Conservation (phyloP, 2,329 filamentous ascomycete species). For the Fusarium sulawesiense region DNA sequence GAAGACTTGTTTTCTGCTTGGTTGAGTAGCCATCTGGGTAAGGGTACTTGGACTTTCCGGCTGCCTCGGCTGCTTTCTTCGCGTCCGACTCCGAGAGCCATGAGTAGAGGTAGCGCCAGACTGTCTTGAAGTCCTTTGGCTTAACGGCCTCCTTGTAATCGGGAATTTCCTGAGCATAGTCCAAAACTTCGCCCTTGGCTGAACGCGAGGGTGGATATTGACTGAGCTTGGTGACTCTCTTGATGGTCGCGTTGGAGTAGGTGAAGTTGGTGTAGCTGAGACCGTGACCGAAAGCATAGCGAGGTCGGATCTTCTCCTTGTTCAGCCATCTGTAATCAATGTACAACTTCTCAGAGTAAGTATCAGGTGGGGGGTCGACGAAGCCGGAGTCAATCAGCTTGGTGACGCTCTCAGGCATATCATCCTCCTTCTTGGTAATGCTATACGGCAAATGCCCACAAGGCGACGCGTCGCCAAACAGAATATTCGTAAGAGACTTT, state of each 20-base stretch:
- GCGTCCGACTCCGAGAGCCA: constrained; percentile 64
- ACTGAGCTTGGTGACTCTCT: constrained; percentile 58
- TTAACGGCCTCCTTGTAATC: constrained; percentile 66
- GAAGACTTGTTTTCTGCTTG: constrained; percentile 51
- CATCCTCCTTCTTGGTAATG: constrained; percentile 73
- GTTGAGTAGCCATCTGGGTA: constrained; percentile 76
- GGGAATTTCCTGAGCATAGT: constrained; percentile 64
- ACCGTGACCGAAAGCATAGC: constrained; percentile 88
- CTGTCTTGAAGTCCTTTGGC: constrained; percentile 67
- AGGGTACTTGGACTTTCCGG: constrained; percentile 59
- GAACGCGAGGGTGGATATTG: constrained; percentile 51
- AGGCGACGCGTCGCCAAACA: constrained; percentile 80
- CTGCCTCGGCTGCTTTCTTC: constrained; percentile 54
- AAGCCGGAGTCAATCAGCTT: constrained; percentile 60
- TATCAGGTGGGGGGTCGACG: constrained; percentile 78
- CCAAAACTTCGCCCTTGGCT: constrained; percentile 55
- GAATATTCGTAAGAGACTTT: constrained; percentile 80
- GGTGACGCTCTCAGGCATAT: constrained; percentile 74
- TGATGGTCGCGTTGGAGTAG: constrained; percentile 64
- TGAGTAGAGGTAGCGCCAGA: constrained; percentile 77
- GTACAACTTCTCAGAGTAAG: constrained; percentile 84
- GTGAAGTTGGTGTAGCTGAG: constrained; percentile 83
- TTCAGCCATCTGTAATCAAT: constrained; percentile 94
- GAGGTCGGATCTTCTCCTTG: constrained; percentile 76
- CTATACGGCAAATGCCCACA: constrained; percentile 91